Evolutionary conservation across 345 rosid genomes (phyloP).

Genomic region (Reutealis trisperma): DNA sequence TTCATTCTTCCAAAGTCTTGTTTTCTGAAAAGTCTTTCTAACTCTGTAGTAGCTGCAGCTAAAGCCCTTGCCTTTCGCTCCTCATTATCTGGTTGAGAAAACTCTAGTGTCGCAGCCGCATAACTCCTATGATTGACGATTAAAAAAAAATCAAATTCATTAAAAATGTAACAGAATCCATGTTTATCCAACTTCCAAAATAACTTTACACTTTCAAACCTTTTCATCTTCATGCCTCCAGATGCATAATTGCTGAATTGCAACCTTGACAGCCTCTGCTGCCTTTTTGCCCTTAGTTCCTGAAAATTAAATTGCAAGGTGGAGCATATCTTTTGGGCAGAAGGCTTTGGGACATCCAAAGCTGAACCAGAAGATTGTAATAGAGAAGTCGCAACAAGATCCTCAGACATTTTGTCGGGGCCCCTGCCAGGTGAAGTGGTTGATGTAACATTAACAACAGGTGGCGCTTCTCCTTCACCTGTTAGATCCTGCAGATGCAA

Average conservation of each 20-base stretch:
- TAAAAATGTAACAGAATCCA: conserved; percentile 6
- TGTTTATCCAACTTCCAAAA: conserved; percentile 12
- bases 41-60: conserved; percentile 85
- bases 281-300: conserved; percentile 63
- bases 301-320: conserved; percentile 70
- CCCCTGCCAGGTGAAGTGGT: conserved; percentile 34
- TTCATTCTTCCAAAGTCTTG: conserved; percentile 89
- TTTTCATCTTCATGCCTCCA: conserved; percentile 44
- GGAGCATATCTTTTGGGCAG: conserved; percentile 56
- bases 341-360: conserved; percentile 48
- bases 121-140: conserved; percentile 53
- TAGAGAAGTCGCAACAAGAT: conserved; percentile 37
- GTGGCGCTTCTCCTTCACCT: conserved; percentile 31
- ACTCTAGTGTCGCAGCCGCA: conserved; percentile 85
- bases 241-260: conserved; percentile 37
- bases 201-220: conserved; percentile 35
- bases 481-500: conserved; percentile 39
- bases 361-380: conserved; percentile 36
- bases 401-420: conserved; percentile 36
- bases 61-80: conserved; percentile 76
- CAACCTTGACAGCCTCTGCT: conserved; percentile 56
- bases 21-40: conserved; percentile 85
- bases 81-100: conserved; percentile 77
- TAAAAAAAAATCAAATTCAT: conserved; percentile 17
- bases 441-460: conserved; percentile 37